Percentiles rank a stretch among this genome's conserved stretches.
Evolutionary conservation across 78 protist genomes (phyloP).

Genomic region (Tieghemostelium lacteum): DNA sequence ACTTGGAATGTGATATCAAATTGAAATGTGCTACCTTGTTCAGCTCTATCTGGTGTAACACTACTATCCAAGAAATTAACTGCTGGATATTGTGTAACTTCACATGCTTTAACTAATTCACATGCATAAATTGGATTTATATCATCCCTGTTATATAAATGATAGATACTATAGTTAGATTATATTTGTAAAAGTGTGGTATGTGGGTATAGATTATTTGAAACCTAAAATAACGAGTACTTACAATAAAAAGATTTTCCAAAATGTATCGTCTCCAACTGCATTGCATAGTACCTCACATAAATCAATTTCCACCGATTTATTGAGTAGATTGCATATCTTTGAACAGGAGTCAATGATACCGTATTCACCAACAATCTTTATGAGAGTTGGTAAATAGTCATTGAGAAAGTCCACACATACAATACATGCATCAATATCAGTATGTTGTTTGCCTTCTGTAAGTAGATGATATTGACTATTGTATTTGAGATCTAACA

Average conservation of each 20-base stretch:
- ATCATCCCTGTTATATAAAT: constrained; percentile 5
- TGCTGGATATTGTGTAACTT: constrained; percentile 29
- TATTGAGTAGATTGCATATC: constrained; percentile 21
- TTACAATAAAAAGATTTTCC: constrained; percentile 49
- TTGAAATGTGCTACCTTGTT: constrained; percentile 15
- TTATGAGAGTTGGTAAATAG: constrained; percentile 25
- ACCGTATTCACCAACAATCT: constrained; percentile 50
- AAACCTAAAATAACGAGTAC: background rate
- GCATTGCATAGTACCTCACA: constrained; percentile 20
- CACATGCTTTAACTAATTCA: constrained; percentile 37
- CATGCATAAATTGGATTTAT: constrained; percentile 76
- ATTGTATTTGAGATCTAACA: too few species aligned
- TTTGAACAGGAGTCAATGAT: constrained; percentile 44
- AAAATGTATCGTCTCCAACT: constrained; percentile 52
- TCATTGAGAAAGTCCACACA: constrained; percentile 38
- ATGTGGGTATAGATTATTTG: background rate
- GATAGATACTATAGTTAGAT: too few species aligned
- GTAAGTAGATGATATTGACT: too few species aligned
- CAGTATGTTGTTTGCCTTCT: background rate
- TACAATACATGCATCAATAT: background rate
- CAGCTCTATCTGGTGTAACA: constrained; percentile 8
- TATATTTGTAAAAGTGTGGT: background rate
- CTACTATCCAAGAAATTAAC: background rate
- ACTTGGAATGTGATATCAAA: constrained; percentile 34
- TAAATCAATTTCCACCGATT: background rate